Evolutionary conservation across 2,329 filamentous ascomycete genomes (phyloP).

Genomic region (Periglandula ipomoeae): DNA sequence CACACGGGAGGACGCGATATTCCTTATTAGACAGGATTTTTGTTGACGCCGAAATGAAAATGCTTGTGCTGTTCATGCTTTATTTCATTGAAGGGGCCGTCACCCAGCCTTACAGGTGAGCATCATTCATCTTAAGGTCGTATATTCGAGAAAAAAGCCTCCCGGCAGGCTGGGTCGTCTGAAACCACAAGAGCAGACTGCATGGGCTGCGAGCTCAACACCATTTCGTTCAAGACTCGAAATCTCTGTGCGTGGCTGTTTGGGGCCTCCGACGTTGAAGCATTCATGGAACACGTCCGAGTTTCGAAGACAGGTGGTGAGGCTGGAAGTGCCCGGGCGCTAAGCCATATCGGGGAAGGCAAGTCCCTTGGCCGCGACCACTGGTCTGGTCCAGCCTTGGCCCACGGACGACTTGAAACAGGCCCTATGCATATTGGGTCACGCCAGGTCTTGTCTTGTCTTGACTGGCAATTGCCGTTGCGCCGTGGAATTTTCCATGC

Average conservation of each 20-base stretch:
- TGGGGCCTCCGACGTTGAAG: slow-evolving; percentile 27
- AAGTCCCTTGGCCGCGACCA: neutral
- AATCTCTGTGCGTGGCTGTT: slow-evolving; percentile 5
- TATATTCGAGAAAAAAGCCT: too few species aligned
- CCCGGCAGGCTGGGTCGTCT: too few species aligned
- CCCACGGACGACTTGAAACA: slow-evolving; percentile 1
- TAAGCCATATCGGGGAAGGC: slow-evolving; percentile 5
- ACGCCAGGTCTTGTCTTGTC: neutral
- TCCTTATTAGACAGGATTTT: neutral
- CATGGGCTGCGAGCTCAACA: too few species aligned
- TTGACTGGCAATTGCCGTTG: neutral
- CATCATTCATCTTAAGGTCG: too few species aligned
- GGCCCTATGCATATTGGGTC: neutral
- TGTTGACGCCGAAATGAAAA: too few species aligned
- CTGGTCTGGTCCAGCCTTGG: neutral
- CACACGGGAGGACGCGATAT: too few species aligned
- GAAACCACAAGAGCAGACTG: too few species aligned
- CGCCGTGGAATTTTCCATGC: too few species aligned
- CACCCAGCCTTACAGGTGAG: too few species aligned
- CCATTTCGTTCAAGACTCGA: neutral
- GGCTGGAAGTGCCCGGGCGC: neutral
- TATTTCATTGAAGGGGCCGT: too few species aligned
- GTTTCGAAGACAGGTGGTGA: slow-evolving; percentile 30
- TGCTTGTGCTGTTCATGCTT: too few species aligned
- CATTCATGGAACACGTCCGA: slow-evolving; percentile 36